phyloP scores from a whole-genome alignment of 2,329 filamentous ascomycete genomes.

The Coniella vitis region DNA sequence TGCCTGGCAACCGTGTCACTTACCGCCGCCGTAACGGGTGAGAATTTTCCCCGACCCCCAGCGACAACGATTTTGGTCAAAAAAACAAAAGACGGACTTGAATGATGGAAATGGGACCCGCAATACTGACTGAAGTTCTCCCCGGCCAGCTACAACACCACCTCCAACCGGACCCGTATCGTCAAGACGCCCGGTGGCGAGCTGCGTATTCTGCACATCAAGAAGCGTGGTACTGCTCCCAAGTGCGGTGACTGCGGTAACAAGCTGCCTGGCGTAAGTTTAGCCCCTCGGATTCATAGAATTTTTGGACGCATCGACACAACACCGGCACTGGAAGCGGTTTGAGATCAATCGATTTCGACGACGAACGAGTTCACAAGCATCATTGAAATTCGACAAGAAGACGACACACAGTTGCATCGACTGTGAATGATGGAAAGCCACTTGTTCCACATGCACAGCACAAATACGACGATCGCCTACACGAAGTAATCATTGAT shows the following conservation, averaged over 20 bases:
- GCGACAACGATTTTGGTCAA: conserved; percentile 6
- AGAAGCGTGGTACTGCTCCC: conserved; percentile 96
- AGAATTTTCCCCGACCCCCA: conserved; percentile 32
- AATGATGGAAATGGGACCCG: neutral
- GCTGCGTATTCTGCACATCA: conserved; percentile 96
- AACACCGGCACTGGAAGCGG: neutral
- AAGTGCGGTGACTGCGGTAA: conserved; percentile 99
- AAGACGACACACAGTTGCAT: too few relatives aligned
- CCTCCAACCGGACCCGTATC: conserved; percentile 92
- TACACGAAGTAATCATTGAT: too few relatives aligned
- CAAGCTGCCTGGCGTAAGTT: conserved; percentile 96
- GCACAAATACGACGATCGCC: too few relatives aligned
- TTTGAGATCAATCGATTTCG: neutral
- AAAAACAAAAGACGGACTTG: neutral
- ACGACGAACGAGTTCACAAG: neutral
- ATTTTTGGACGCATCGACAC: conserved; percentile 1
- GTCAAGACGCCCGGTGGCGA: conserved; percentile 95
- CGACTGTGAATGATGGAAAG: too few relatives aligned
- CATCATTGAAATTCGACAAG: too few relatives aligned
- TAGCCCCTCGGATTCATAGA: conserved; percentile 16
- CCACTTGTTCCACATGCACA: too few relatives aligned
- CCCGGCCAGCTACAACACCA: conserved; percentile 84
- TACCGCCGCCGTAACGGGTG: conserved; percentile 78
- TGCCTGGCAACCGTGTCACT: conserved; percentile 54
- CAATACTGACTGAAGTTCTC: conserved; percentile 19